Evolutionary conservation across 768 basidiomycete genomes (phyloP).

Genomic region (Coprinellus aureogranulatus): DNA sequence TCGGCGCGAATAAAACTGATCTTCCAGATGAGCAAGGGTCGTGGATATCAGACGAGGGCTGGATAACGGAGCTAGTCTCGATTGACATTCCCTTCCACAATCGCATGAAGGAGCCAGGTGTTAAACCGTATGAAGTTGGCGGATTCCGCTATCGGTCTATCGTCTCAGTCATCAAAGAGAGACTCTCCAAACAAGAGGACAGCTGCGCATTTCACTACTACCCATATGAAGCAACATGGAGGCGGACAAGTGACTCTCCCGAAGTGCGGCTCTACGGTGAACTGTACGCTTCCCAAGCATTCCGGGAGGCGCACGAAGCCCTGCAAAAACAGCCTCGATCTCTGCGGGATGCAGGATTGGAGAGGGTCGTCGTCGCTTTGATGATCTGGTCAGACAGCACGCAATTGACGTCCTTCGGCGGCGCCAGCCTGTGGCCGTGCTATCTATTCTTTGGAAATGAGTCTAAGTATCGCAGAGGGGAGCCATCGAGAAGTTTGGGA

Average conservation of each 20-base stretch:
- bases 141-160: background rate
- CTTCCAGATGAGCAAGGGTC: background rate
- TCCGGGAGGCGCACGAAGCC: constrained; percentile 12
- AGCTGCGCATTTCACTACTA: background rate
- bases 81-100: background rate
- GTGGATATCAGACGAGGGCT: background rate
- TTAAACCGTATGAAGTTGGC: background rate
- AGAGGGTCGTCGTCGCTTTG: constrained; percentile 19
- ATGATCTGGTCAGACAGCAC: constrained; percentile 26
- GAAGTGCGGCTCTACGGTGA: constrained; percentile 12
- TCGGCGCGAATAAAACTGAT: background rate
- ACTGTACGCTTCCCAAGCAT: constrained; percentile 15
- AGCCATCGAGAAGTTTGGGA: constrained; percentile 7
- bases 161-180: background rate
- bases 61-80: background rate
- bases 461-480: constrained; percentile 16
- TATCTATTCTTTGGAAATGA: constrained; percentile 18
- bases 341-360: constrained; percentile 7
- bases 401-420: constrained; percentile 14
- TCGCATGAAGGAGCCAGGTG: background rate
- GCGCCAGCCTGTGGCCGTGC: constrained; percentile 16
- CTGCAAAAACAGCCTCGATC: background rate
- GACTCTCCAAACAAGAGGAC: background rate
- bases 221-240: background rate
- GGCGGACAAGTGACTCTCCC: background rate